phyloP scores from a whole-genome alignment of 257 asterid species.

The Primulina tabacum region DNA sequence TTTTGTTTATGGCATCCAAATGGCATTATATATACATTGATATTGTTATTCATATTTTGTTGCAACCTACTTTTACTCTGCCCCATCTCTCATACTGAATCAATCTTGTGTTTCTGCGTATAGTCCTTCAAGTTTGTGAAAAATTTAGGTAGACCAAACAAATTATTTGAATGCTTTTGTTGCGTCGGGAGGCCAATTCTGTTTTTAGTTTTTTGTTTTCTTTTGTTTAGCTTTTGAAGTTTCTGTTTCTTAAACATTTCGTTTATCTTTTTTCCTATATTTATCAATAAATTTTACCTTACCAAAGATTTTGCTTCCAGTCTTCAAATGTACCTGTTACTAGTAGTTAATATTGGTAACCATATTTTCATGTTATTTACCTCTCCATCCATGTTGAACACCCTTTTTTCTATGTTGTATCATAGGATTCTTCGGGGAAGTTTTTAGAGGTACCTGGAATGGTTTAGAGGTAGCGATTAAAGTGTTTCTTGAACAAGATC shows the following conservation, averaged over 20 bases:
- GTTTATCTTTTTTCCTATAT: neutral
- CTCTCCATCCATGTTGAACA: constrained; percentile 14
- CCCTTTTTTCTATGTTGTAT: constrained; percentile 6
- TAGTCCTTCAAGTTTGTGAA: neutral
- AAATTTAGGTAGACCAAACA: neutral
- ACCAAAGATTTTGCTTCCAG: neutral
- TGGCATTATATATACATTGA: neutral
- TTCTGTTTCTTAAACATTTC: neutral
- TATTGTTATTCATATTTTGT: neutral
- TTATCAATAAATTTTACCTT: neutral
- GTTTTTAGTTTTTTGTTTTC: neutral
- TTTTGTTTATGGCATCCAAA: neutral
- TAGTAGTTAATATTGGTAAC: neutral
- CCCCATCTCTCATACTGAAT: no score
- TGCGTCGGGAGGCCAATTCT: neutral
- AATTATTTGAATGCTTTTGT: constrained; percentile 2
- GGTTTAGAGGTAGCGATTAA: constrained; percentile 81
- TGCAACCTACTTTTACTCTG: no score
- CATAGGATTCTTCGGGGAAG: constrained; percentile 92
- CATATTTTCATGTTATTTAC: constrained; percentile 12
- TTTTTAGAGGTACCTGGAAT: constrained; percentile 84
- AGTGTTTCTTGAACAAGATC: constrained; percentile 77
- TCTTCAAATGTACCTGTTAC: neutral
- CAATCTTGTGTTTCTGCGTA: no score
- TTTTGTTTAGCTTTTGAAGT: neutral